Evolutionary conservation across 75 land plant species (phyloP), one percentile per base, ranked within the genome.

Genomic region (Azolla pinnata): DNA sequence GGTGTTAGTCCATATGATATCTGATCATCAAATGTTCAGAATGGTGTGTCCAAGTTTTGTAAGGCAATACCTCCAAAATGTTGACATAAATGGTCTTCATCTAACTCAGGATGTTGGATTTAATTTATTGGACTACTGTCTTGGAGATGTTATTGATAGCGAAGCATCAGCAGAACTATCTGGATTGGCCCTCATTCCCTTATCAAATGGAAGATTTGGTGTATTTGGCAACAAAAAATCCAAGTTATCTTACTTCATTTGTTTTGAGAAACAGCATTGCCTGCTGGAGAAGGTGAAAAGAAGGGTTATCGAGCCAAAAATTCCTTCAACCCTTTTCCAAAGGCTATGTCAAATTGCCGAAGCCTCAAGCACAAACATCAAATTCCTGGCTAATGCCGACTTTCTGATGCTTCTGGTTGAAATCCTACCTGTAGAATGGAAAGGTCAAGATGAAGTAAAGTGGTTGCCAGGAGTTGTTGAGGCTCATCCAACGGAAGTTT

Each of bases 351-450:
- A 72, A 30, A 82, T 91, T 65, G 88, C 93, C 18, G 46, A 69
- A 44, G 33, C 56, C 16, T 72, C 78, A n/a, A 71, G 44, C 21
- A 46, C 80, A 59, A 91, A 87, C 71, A 35, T 91, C 24, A 20
- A 31, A 28, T 50, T 68, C 34, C 62, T 87, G 28, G 69, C 40
- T 70, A 62, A 56, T 40, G 53, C 57, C 4, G 33, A 35, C 50
- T 71, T 91, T 10, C 56, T 79, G 33, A 68, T 76, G 45, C 60
- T 87, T 2, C 57, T 91, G 8, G 62, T 56, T n/a, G 58, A 56
- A 35, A 66, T 91, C 52, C 65, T 91, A 18, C 97, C 97, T 67
- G 50, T 79, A 59, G 79, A 76, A 4, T 91, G 97, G 97, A 87
- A 76, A 57, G 50, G 64, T 50, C 67, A 73, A 33, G 80, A 58